These are phyloP conservation scores for Neospora caninum DNA, from an alignment of 169 alveolate species.

Conservation along the genomic window DNA sequence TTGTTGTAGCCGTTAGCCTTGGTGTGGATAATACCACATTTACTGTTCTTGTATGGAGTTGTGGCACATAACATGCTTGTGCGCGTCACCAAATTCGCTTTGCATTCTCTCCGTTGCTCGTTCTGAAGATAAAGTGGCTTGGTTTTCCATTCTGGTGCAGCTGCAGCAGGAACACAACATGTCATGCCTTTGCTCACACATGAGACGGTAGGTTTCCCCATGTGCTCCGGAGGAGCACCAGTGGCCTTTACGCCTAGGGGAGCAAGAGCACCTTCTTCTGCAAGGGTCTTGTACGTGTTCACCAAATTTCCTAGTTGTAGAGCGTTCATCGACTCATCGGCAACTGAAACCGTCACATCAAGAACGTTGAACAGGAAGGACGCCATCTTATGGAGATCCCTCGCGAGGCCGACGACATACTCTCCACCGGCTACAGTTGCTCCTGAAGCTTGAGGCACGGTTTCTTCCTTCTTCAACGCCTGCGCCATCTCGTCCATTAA, in stretches of 20 bases:
- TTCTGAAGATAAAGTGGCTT: conserved; percentile 27
- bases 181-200: conserved; percentile 52
- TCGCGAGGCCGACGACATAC: neutral
- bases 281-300: conserved; percentile 20
- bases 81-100: conserved; percentile 32
- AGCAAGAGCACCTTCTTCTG: conserved; percentile 16
- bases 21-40: conserved; percentile 20
- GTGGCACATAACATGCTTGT: conserved; percentile 35
- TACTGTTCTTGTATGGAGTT: conserved; percentile 32
- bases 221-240: neutral
- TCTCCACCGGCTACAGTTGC: neutral
- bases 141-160: conserved; percentile 46
- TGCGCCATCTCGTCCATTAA: conserved; percentile 16
- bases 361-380: neutral
- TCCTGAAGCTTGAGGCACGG: neutral
- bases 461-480: neutral
- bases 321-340: conserved; percentile 37
- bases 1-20: neutral
- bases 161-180: conserved; percentile 49
- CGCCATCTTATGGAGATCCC: conserved; percentile 14
- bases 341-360: conserved; percentile 5
- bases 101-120: conserved; percentile 38
- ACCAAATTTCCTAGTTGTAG: neutral
- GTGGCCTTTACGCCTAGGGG: conserved; percentile 27
- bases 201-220: conserved; percentile 17